phyloP scores from a whole-genome alignment of 2,329 filamentous ascomycete genomes.

The Moelleriella libera region DNA sequence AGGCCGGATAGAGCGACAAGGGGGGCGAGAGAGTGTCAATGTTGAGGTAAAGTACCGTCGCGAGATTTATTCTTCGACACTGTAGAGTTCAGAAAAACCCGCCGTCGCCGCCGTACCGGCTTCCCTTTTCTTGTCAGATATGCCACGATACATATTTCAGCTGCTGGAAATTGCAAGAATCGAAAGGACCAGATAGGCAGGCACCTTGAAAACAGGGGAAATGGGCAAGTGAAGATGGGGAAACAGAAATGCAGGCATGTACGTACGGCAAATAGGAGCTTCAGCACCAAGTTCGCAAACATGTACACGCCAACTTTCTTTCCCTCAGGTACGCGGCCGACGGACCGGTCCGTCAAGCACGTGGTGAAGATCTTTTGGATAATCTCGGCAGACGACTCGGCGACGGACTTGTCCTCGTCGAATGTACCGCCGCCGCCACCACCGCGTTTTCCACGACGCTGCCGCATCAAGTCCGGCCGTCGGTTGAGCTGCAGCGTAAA shows the following conservation, averaged over 20 bases:
- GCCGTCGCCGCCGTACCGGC: too few species aligned
- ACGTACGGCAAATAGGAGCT: conserved; percentile 67
- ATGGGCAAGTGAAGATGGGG: too few species aligned
- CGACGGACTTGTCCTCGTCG: conserved; percentile 56
- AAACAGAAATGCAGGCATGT: background rate
- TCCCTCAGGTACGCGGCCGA: conserved; percentile 58
- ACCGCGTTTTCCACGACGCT: background rate
- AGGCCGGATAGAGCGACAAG: conserved; percentile 65
- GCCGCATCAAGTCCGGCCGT: conserved; percentile 58
- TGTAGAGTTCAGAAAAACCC: conserved; percentile 13
- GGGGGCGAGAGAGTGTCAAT: conserved; percentile 75
- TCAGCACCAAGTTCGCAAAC: conserved; percentile 81
- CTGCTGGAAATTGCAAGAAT: background rate
- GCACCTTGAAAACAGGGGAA: conserved; percentile 2
- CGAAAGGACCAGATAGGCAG: background rate
- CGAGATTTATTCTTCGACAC: conserved; percentile 71
- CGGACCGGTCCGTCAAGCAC: conserved; percentile 69
- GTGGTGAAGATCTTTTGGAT: conserved; percentile 86
- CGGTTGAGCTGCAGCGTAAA: conserved; percentile 76
- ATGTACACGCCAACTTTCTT: conserved; percentile 83
- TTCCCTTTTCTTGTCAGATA: too few species aligned
- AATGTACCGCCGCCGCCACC: too few species aligned
- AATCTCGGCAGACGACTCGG: conserved; percentile 77
- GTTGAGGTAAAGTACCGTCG: conserved; percentile 79
- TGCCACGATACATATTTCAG: too few species aligned